Evolutionary conservation across 345 rosid genomes (phyloP), one percentile per base, ranked within the genome.

Genomic region (Odontarrhena argentea): DNA sequence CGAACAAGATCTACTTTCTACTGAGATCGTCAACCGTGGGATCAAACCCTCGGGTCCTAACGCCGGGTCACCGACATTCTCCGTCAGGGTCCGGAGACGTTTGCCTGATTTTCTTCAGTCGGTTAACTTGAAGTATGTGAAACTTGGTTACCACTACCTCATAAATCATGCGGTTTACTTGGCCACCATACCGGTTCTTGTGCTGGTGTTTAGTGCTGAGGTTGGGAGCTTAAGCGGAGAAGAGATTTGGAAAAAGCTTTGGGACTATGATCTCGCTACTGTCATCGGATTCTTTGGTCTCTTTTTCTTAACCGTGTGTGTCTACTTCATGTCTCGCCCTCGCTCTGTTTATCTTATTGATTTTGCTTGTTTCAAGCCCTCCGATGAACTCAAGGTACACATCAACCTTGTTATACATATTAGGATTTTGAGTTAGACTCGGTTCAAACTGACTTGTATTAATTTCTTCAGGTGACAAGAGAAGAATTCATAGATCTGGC

Each of bases 61-160:
- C 46, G 97, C 95, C 1, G 97, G 99, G 0, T 88, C 96, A 45
- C 73, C 78, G 1, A 87, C 92, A 3, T 94, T 94, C 82, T 91
- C 99, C 6, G 97, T 94, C 1, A 64, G 97, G 68, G 99, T 94
- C n/a, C 70, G 97, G 49, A 78, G 95, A 60, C 85, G 96, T 66
- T 71, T 94, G 8, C 99, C 99, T 0, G 97, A 94, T 66, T 94
- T 94, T 57, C 92, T 94, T 12, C 97, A 94, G 47, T 94, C 99
- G 0, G 97, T 94, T 12, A 94, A 94, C 60, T 83, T 94, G 47
- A 94, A 94, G 80, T 94, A 94, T 44, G 99, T 94, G 64, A 91
- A 83, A 73, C 80, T 94, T 50, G 99, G 99, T 7, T 94, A 94
- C 71, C 99, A 84, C 63, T 88, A 94, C 74, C 84, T 94, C n/a